phyloP scores from a whole-genome alignment of 2,329 filamentous ascomycete species.

The Aciculosporium take region DNA sequence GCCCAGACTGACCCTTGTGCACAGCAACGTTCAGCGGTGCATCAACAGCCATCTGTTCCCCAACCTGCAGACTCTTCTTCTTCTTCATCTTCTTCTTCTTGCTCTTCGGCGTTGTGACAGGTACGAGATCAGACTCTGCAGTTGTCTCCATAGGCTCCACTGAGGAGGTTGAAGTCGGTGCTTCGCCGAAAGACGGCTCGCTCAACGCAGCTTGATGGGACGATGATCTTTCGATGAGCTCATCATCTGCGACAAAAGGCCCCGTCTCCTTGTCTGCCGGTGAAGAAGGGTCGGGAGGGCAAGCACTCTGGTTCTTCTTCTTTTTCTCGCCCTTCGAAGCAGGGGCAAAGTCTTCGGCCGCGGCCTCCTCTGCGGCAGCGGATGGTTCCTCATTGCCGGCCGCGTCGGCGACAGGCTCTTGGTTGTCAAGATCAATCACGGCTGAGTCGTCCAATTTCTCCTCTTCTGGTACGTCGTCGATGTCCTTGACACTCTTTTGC shows the following conservation, averaged over 20 bases:
- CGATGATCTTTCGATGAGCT: neutral
- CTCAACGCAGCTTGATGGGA: neutral
- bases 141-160: neutral
- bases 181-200: neutral
- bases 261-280: constrained; percentile 6
- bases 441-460: neutral
- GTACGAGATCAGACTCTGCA: neutral
- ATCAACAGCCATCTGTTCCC: neutral
- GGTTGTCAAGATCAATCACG: neutral
- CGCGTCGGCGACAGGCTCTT: neutral
- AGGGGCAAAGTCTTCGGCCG: neutral
- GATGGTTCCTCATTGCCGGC: constrained; percentile 2
- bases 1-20: neutral
- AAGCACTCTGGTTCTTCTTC: constrained; percentile 14
- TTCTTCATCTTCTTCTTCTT: constrained; percentile 9
- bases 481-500: neutral
- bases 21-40: neutral
- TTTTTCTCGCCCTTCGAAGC: constrained; percentile 12
- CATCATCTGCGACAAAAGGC: neutral
- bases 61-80: constrained; percentile 3
- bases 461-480: neutral
- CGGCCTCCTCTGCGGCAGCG: constrained; percentile 6
- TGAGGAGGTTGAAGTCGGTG: neutral
- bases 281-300: constrained; percentile 6
- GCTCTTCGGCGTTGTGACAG: constrained; percentile 2